Conservation (phyloP, 176 grass and related monocot genomes). For the Guadua angustifolia region DNA sequence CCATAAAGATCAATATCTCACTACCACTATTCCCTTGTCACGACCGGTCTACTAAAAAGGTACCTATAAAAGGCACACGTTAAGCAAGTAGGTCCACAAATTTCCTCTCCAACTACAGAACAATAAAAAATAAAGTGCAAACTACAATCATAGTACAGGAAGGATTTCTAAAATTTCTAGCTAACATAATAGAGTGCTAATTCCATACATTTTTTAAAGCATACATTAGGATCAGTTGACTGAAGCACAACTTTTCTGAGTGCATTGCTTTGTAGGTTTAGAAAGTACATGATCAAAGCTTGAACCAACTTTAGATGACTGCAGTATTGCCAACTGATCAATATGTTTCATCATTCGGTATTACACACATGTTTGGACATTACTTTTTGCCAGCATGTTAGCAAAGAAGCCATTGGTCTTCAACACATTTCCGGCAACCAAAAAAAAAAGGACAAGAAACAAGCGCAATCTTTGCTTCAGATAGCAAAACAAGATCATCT, state of each 20-base stretch:
- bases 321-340: background rate
- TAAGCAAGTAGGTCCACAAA: background rate
- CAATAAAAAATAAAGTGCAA: background rate
- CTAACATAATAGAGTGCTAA: background rate
- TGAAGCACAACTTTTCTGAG: slow-evolving; percentile 11
- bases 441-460: background rate
- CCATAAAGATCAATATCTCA: background rate
- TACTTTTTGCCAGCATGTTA: slow-evolving; percentile 6
- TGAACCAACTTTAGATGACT: slow-evolving; percentile 18
- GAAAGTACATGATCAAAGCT: background rate
- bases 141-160: background rate
- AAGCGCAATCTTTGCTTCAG: background rate
- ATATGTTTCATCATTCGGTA: background rate
- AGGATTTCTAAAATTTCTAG: background rate
- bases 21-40: slow-evolving; percentile 5
- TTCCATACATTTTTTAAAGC: background rate
- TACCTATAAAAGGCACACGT: background rate
- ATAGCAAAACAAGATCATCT: slow-evolving; percentile 33
- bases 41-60: background rate
- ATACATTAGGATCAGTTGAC: background rate
- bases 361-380: background rate
- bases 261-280: background rate
- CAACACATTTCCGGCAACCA: background rate
- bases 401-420: slow-evolving; percentile 23
- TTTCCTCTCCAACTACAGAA: background rate